Conservation (phyloP, 1,284 basidiomycete genomes). For the Cystobasidium slooffiae region DNA sequence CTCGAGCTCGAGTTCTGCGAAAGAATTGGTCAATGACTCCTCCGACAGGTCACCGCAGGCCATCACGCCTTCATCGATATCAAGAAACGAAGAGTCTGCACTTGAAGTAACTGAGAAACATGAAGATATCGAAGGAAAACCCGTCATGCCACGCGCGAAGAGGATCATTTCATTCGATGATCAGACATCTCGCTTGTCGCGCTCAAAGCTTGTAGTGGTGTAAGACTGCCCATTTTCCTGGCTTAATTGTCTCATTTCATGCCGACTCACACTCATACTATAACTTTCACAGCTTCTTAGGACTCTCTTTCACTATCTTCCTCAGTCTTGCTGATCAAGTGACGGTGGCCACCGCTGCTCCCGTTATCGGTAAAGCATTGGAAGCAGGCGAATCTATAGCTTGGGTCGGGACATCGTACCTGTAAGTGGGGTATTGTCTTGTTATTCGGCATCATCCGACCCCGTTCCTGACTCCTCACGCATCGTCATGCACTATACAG, state of each 20-base stretch:
- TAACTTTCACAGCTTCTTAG: conserved; percentile 12
- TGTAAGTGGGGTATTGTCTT: conserved; percentile 5
- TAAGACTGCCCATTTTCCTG: background rate
- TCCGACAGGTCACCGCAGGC: too few species aligned
- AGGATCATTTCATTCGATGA: conserved; percentile 34
- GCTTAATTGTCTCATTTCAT: background rate
- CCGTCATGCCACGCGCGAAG: conserved; percentile 18
- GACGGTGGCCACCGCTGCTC: conserved; percentile 16
- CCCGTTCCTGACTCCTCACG: background rate
- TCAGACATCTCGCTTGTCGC: conserved; percentile 30
- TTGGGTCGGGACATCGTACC: conserved; percentile 42
- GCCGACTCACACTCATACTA: background rate
- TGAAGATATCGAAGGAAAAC: conserved; percentile 4
- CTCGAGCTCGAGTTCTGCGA: too few species aligned
- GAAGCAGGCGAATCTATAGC: conserved; percentile 32
- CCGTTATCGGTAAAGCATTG: conserved; percentile 32
- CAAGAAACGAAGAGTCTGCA: background rate
- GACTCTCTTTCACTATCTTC: conserved; percentile 39
- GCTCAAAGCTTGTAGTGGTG: conserved; percentile 26
- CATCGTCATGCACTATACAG: background rate
- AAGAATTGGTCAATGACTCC: background rate
- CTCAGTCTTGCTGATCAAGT: conserved; percentile 37
- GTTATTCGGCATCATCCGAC: background rate
- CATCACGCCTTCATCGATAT: background rate
- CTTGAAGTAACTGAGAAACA: background rate